Evolutionary conservation across 768 basidiomycete species (phyloP).

Genomic region (Agrocybe pediades): DNA sequence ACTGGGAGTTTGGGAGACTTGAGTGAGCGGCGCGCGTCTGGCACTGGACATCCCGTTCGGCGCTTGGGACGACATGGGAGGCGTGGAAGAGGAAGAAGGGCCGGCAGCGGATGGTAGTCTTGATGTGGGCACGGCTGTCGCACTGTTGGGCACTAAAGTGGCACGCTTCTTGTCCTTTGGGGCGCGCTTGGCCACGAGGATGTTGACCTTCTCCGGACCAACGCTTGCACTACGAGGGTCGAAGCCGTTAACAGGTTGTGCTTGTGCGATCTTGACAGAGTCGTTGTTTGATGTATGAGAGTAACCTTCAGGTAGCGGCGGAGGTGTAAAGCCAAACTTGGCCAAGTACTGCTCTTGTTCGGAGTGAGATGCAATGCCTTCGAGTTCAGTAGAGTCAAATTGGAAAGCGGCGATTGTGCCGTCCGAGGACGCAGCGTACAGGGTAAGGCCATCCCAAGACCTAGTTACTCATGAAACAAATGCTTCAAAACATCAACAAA

Average conservation of each 20-base stretch:
- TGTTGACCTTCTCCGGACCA: constrained; percentile 65
- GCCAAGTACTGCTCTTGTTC: constrained; percentile 80
- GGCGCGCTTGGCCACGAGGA: constrained; percentile 73
- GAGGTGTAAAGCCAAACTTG: constrained; percentile 75
- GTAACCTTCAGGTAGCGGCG: constrained; percentile 71
- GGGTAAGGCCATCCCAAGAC: constrained; percentile 89
- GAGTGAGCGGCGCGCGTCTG: constrained; percentile 39
- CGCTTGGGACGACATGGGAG: constrained; percentile 20
- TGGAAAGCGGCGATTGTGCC: constrained; percentile 89
- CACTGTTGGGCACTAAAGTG: constrained; percentile 17
- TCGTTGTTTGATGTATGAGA: constrained; percentile 51
- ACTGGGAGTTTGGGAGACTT: constrained; percentile 25
- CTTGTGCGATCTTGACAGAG: constrained; percentile 30
- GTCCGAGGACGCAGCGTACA: constrained; percentile 95
- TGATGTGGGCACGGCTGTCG: constrained; percentile 12
- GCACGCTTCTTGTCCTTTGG: constrained; percentile 62
- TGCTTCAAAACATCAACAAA: constrained; percentile 2
- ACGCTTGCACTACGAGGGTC: constrained; percentile 29
- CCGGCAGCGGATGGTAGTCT: constrained; percentile 10
- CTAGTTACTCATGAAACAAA: constrained; percentile 38
- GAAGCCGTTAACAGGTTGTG: constrained; percentile 35
- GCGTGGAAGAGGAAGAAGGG: constrained; percentile 20
- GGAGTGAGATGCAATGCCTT: constrained; percentile 74
- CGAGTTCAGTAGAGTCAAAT: constrained; percentile 79
- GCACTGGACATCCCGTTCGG: constrained; percentile 26